phyloP scores from a whole-genome alignment of 192 early-diverging fungal genomes.

The Piromyces finnis region DNA sequence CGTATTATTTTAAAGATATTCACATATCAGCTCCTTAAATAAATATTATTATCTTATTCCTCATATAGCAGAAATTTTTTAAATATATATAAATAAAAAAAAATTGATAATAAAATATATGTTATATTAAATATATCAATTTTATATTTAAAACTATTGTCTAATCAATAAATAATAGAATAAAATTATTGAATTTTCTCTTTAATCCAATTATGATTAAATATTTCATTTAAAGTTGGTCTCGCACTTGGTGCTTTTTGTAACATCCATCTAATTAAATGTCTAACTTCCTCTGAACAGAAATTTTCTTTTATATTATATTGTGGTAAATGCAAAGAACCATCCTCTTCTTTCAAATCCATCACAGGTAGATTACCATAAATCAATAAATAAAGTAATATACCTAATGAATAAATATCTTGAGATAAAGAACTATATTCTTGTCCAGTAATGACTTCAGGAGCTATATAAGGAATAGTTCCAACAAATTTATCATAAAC shows the following conservation, averaged over 20 bases:
- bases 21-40: too few relatives aligned
- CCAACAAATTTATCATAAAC: background rate
- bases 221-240: slow-evolving; percentile 40
- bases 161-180: too few relatives aligned
- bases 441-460: background rate
- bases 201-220: slow-evolving; percentile 37
- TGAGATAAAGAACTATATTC: background rate
- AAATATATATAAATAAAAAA: too few relatives aligned
- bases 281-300: slow-evolving; percentile 13
- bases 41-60: too few relatives aligned
- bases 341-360: background rate
- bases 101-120: too few relatives aligned
- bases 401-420: background rate
- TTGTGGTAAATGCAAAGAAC: background rate
- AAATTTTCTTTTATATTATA: background rate
- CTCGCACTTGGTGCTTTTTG: slow-evolving; percentile 32
- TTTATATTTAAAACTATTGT: too few relatives aligned
- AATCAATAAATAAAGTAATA: background rate
- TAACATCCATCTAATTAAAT: slow-evolving; percentile 47
- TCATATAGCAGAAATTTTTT: too few relatives aligned
- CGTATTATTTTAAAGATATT: too few relatives aligned
- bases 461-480: background rate
- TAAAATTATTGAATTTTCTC: background rate
- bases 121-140: too few relatives aligned
- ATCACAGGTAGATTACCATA: background rate